A percentile compares a stretch with the other conserved stretches of the same genome.
Conservation (phyloP, 768 basidiomycete genomes). For the Boletus rex-veris region DNA sequence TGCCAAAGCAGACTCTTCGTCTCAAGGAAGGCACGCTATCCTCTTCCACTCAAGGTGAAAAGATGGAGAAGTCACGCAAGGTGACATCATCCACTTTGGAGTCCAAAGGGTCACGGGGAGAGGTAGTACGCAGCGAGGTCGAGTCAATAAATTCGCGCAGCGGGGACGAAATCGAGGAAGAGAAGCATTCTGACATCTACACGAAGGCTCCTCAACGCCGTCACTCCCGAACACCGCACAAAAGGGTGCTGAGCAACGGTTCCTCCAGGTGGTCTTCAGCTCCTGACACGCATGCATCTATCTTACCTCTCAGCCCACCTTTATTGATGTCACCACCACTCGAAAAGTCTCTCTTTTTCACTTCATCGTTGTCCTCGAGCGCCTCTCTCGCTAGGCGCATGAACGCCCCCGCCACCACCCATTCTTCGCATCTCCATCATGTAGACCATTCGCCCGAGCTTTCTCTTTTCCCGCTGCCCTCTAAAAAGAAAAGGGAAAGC, state of each 20-base stretch:
- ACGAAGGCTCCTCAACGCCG: slow-evolving; percentile 18
- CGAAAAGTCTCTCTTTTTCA: slow-evolving; percentile 55
- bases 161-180: not conserved
- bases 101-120: not conserved
- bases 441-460: slow-evolving; percentile 8
- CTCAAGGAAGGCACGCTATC: not conserved
- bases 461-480: slow-evolving; percentile 20
- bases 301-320: slow-evolving; percentile 56
- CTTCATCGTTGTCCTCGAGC: slow-evolving; percentile 19
- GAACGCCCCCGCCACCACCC: not conserved
- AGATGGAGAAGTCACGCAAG: not conserved
- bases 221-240: slow-evolving; percentile 2
- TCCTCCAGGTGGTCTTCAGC: slow-evolving; percentile 11
- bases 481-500: slow-evolving; percentile 2
- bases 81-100: slow-evolving; percentile 12
- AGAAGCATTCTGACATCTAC: slow-evolving; percentile 9
- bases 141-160: not conserved
- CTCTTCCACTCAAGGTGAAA: not conserved
- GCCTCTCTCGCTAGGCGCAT: slow-evolving; percentile 12
- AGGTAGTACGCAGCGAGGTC: not conserved
- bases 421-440: not conserved
- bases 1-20: not conserved
- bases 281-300: slow-evolving; percentile 32
- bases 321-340: slow-evolving; percentile 55
- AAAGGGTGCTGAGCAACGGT: not conserved